Percentiles rank a stretch among this genome's conserved stretches.
Conservation (phyloP, 345 rosid genomes). For the Pistacia vera region DNA sequence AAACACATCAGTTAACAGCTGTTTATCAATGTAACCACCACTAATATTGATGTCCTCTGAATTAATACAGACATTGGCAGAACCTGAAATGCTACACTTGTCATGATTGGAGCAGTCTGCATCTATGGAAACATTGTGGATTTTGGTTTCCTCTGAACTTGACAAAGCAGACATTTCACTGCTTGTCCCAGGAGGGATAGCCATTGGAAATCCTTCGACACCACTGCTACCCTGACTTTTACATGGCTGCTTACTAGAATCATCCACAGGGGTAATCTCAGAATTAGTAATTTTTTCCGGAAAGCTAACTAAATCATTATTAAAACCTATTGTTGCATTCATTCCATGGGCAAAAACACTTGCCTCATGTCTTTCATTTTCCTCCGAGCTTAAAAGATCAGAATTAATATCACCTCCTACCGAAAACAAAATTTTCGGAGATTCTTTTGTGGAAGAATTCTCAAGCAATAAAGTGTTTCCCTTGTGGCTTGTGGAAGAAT, state of each 20-base stretch:
- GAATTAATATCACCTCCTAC: conserved; percentile 24
- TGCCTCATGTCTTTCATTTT: conserved; percentile 25
- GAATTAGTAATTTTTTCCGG: conserved; percentile 29
- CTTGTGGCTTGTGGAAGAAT: conserved; percentile 28
- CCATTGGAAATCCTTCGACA: conserved; percentile 23
- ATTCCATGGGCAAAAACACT: conserved; percentile 14
- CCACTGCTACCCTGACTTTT: conserved; percentile 22
- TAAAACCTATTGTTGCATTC: conserved; percentile 7
- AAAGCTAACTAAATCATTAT: conserved; percentile 15
- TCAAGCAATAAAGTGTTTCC: conserved; percentile 28
- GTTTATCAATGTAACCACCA: conserved; percentile 25
- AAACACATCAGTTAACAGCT: conserved; percentile 28
- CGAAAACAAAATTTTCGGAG: conserved; percentile 23
- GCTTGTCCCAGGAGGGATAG: conserved; percentile 12
- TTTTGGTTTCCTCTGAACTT: conserved; percentile 22
- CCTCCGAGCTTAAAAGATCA: conserved; percentile 29
- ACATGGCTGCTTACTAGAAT: conserved; percentile 27
- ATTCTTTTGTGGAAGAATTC: conserved; percentile 27
- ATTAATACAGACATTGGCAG: conserved; percentile 21
- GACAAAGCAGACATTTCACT: conserved; percentile 9
- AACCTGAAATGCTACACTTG: conserved; percentile 7
- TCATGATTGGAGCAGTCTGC: conserved; percentile 19
- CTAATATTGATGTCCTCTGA: conserved; percentile 20
- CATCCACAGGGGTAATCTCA: conserved; percentile 25
- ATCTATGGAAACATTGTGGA: conserved; percentile 10